Conservation (phyloP, 2,329 filamentous ascomycete species). For the Xylaria sp. region DNA sequence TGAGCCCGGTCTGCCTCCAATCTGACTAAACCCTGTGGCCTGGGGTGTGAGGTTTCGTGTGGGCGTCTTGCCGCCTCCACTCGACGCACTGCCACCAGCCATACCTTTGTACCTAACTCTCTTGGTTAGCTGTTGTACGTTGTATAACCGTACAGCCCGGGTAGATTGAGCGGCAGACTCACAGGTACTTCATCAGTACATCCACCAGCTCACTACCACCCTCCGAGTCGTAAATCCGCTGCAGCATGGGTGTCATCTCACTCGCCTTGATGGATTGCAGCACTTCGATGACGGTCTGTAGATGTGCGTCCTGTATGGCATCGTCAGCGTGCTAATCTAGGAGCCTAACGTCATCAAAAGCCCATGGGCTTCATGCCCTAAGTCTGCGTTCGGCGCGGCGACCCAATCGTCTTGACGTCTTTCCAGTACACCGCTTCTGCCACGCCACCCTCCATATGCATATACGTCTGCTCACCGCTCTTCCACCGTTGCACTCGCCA, state of each 20-base stretch:
- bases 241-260: conserved; percentile 91
- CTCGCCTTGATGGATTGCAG: conserved; percentile 95
- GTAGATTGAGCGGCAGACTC: conserved; percentile 53
- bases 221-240: conserved; percentile 79
- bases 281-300: conserved; percentile 90
- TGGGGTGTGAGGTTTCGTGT: conserved; percentile 74
- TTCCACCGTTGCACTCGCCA: conserved; percentile 23
- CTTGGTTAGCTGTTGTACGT: conserved; percentile 28
- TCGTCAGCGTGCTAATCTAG: conserved; percentile 28
- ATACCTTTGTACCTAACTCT: conserved; percentile 86
- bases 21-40: conserved; percentile 88
- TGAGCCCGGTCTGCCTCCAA: conserved; percentile 65
- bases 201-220: conserved; percentile 88
- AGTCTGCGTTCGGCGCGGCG: conserved; percentile 19
- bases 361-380: background rate
- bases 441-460: conserved; percentile 23
- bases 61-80: conserved; percentile 55
- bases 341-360: conserved; percentile 36
- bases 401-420: conserved; percentile 21
- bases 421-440: conserved; percentile 30
- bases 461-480: conserved; percentile 27
- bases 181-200: conserved; percentile 98
- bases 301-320: conserved; percentile 76
- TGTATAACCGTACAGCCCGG: background rate
- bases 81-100: conserved; percentile 60